Base-by-base conservation (phyloP, 768 basidiomycete genomes). In the Gymnopilus junonius region DNA sequence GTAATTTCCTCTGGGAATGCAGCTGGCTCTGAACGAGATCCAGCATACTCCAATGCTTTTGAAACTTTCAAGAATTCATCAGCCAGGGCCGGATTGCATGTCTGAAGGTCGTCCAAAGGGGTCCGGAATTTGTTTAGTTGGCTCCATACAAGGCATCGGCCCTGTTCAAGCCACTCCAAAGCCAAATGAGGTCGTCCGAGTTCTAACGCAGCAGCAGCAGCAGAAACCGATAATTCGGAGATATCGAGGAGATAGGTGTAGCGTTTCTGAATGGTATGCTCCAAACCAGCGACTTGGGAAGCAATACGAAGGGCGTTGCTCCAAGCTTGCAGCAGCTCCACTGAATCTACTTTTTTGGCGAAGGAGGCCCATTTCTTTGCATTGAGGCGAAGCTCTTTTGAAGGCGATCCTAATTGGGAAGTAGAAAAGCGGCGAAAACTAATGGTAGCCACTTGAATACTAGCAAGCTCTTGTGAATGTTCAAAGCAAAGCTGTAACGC, bases 121-220 rank as follows among this genome's bases (percentile, higher is more conserved):
- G 73, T 69, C 1, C 70, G 67, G 20, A 74, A 66, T 17, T 68
- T 51, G 20, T 67, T 48, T 12, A 71, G 29, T 32, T 74, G 68
- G 5, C 54, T 65, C 73, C 73, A 74, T 12, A 70, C 65, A 12
- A 71, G 42, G 20, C 65, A 66, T 1, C 70, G 70, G 2, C 73
- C 73, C 48, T 74, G 73, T 34, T 74, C 73, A n/a, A 72, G 54
- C 63, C 70, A 69, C 51, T 72, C 69, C 2, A 74, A 20, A 1
- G 71, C 71, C 14, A 15, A 11, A 27, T 59, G 32, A 12, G 14
- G 15, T 14, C n/a, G 31, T 10, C 31, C 37, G 17, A 20, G 27
- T n/a, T n/a, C 32, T 8, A 55, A 55, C 17, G 54, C 54, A 12
- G 35, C 54, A 5, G 54, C 35, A 39, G 54, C 37, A 27, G 54